These are phyloP conservation scores for Rachicladosporium sp. DNA, from an alignment of 2,329 filamentous ascomycete genomes.

Conservation along the genomic window DNA sequence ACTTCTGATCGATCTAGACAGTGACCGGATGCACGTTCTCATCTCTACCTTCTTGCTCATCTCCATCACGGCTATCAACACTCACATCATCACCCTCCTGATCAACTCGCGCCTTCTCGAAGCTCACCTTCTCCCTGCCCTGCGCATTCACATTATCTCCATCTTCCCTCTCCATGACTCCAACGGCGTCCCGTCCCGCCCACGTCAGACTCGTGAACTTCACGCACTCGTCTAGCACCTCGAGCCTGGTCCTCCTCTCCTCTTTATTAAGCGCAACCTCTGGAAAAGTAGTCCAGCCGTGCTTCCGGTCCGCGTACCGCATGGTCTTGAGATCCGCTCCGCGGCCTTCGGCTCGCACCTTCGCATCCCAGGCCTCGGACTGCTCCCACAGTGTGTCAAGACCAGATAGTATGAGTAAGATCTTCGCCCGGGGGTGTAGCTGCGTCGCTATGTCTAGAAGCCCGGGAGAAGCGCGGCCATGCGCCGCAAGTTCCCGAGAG, in stretches of 20 bases:
- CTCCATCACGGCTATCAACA: no score
- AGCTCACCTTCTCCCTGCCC: conserved; percentile 4
- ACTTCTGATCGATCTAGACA: no score
- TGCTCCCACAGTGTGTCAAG: conserved; percentile 30
- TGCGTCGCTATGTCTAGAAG: conserved; percentile 15
- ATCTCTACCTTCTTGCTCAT: no score
- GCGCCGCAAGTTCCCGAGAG: conserved; percentile 23
- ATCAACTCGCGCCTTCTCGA: conserved; percentile 2
- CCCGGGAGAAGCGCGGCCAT: conserved; percentile 31
- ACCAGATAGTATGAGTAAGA: conserved; percentile 31
- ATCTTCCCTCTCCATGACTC: conserved; percentile 7
- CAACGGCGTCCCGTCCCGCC: conserved; percentile 12
- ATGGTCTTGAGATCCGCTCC: conserved; percentile 19
- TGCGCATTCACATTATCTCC: conserved; percentile 8
- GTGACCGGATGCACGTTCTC: no score
- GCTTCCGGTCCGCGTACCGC: conserved; percentile 14
- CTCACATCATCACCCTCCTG: no score
- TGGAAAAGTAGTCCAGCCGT: conserved; percentile 34
- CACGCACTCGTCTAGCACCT: conserved; percentile 27
- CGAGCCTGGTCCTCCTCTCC: conserved; percentile 24
- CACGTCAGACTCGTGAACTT: conserved; percentile 21
- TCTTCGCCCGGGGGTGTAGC: conserved; percentile 27
- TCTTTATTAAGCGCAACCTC: conserved; percentile 26
- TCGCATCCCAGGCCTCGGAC: conserved; percentile 31
- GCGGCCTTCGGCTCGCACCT: conserved; percentile 22